Conservation (phyloP, 257 asterid genomes). For the Ligustrum vulgare region DNA sequence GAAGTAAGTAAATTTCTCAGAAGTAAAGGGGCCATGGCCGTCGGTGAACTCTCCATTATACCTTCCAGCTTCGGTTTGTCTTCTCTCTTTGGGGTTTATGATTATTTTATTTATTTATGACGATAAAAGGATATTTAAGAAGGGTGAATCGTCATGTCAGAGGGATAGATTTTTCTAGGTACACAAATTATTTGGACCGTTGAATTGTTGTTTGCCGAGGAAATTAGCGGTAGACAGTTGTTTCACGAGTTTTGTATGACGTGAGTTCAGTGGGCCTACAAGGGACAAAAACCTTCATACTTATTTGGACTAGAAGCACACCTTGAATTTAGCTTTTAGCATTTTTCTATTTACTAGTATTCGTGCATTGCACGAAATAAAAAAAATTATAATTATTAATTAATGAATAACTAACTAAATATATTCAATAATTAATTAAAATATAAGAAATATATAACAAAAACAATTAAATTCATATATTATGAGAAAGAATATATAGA, state of each 20-base stretch:
- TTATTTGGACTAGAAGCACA: too few relatives aligned
- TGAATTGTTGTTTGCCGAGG: neutral
- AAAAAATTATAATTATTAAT: too few relatives aligned
- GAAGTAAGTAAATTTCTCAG: conserved; percentile 51
- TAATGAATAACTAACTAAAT: too few relatives aligned
- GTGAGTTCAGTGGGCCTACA: neutral
- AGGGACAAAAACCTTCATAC: neutral
- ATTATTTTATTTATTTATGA: neutral
- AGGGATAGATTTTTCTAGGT: neutral
- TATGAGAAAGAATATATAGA: too few relatives aligned
- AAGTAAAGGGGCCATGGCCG: conserved; percentile 58
- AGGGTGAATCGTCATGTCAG: neutral
- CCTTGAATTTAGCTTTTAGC: too few relatives aligned
- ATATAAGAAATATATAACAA: too few relatives aligned
- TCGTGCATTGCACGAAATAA: too few relatives aligned
- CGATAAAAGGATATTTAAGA: neutral
- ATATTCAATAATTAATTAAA: too few relatives aligned
- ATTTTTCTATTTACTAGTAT: too few relatives aligned
- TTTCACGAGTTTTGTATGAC: neutral
- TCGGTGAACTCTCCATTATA: conserved; percentile 36
- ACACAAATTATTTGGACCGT: neutral
- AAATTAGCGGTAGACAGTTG: conserved; percentile 7
- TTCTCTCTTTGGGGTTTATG: neutral
- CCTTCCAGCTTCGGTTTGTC: too few relatives aligned
- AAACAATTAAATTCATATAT: too few relatives aligned